Evolutionary conservation across 495 filamentous ascomycete species (phyloP), one percentile per base, ranked within the genome.

Genomic region (Podospora pseudocomata): DNA sequence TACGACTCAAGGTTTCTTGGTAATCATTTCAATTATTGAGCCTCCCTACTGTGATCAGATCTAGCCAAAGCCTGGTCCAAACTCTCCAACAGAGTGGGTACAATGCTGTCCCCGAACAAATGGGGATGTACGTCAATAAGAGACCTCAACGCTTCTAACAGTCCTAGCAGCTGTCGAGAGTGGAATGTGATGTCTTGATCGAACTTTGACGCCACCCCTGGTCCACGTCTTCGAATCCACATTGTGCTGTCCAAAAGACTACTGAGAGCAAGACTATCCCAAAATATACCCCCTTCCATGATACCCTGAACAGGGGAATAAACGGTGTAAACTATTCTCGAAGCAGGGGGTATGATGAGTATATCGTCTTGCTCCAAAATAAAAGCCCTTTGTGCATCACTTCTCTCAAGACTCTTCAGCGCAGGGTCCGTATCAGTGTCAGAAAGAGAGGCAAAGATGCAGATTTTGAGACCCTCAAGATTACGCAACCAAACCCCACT

Each of bases 281-380:
- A 62, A 34, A 62, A 62, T 6, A 34, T 30, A n/a, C 60, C 60
- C 18, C 60, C 60, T 34, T 62, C 60, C 60, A 62, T 62, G 23
- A 62, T n/a, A 19, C 60, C 60, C 16, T 18, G 28, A 11, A 26
- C 32, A 6, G 60, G 60, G 5, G 60, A 62, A 9, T 62, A 26
- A 19, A 62, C 9, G 16, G 60, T 26, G 16, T 62, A 62, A 6
- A 62, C 60, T 34, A 62, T 27, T 27, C 26, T 19, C 18, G 28
- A 27, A 62, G 19, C 60, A n/a, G 60, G 60, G 32, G 60, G 60
- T 19, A 62, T 62, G 60, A 62, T 19, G 18, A 62, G 28, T n/a
- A 62, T 26, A 26, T 62, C 60, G 6, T 62, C 60, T 39, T 62
- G 1, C 60, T 62, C 60, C 4, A 62, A 27, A 28, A 62, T n/a